phyloP scores from a whole-genome alignment of 2,329 filamentous ascomycete genomes.

The Fusarium chaquense region DNA sequence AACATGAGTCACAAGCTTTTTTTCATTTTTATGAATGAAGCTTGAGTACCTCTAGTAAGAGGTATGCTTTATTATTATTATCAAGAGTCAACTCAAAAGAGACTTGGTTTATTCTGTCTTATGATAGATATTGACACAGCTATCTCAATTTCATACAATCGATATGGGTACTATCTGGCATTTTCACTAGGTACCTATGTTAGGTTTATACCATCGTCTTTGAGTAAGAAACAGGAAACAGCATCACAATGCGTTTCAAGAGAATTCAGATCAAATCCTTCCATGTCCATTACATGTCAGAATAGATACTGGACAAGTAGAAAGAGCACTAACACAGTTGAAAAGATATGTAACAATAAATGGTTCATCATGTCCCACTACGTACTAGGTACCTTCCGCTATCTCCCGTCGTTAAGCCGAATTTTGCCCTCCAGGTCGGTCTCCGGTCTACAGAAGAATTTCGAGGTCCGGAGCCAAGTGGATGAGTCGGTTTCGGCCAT shows the following conservation, averaged over 20 bases:
- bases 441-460: conserved; percentile 42
- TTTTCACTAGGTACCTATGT: no score
- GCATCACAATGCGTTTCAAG: neutral
- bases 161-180: neutral
- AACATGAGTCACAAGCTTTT: conserved; percentile 23
- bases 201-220: neutral
- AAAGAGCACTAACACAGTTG: neutral
- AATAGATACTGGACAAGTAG: neutral
- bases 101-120: neutral
- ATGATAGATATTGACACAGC: neutral
- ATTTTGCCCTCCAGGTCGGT: conserved; percentile 25
- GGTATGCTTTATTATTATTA: no score
- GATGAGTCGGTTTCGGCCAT: conserved; percentile 39
- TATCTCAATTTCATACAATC: neutral
- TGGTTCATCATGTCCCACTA: neutral
- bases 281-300: neutral
- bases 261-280: neutral
- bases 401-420: conserved; percentile 31
- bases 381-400: conserved; percentile 20
- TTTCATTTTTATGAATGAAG: neutral
- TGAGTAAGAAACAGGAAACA: neutral
- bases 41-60: neutral
- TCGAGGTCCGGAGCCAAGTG: conserved; percentile 40
- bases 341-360: neutral
- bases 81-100: neutral